These are phyloP conservation scores for Graphiopsis chlorocephala DNA, from an alignment of 2,329 filamentous ascomycete genomes.

Conservation along the genomic window DNA sequence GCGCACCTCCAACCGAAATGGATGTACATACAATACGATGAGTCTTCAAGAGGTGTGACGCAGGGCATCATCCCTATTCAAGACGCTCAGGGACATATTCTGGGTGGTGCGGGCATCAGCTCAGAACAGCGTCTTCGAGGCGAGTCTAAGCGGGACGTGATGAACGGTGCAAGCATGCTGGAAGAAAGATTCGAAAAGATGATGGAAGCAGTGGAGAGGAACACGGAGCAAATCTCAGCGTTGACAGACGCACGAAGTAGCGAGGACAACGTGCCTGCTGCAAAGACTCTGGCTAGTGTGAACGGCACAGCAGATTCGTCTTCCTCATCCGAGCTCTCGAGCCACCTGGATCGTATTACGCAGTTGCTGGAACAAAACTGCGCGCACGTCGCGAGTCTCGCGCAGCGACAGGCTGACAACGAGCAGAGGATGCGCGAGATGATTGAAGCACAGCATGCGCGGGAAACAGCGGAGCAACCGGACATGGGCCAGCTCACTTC, in stretches of 20 bases:
- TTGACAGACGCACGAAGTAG: slow-evolving; percentile 17
- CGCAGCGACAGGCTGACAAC: slow-evolving; percentile 27
- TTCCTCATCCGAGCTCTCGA: slow-evolving; percentile 20
- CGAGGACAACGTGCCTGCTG: neutral
- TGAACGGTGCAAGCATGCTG: slow-evolving; percentile 21
- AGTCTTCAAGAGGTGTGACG: slow-evolving; percentile 24
- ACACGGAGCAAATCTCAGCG: slow-evolving; percentile 25
- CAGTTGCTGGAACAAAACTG: slow-evolving; percentile 25
- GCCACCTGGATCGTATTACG: slow-evolving; percentile 25
- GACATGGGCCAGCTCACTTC: slow-evolving; percentile 27
- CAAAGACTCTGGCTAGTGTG: neutral
- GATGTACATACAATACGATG: slow-evolving; percentile 28
- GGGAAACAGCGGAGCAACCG: slow-evolving; percentile 20
- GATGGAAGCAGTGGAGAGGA: slow-evolving; percentile 27
- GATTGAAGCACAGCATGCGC: slow-evolving; percentile 20
- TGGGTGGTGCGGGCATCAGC: slow-evolving; percentile 22
- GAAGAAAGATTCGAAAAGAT: slow-evolving; percentile 28
- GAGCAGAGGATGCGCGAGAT: slow-evolving; percentile 25
- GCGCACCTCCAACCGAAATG: slow-evolving; percentile 33
- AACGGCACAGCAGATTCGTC: neutral
- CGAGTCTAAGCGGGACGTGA: slow-evolving; percentile 19
- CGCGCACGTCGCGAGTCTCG: slow-evolving; percentile 25
- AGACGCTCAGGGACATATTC: slow-evolving; percentile 27
- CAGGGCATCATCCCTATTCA: slow-evolving; percentile 32
- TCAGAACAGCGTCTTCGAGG: slow-evolving; percentile 16